phyloP scores from a whole-genome alignment of 1,284 basidiomycete genomes.

The Ceratobasidium sp. region DNA sequence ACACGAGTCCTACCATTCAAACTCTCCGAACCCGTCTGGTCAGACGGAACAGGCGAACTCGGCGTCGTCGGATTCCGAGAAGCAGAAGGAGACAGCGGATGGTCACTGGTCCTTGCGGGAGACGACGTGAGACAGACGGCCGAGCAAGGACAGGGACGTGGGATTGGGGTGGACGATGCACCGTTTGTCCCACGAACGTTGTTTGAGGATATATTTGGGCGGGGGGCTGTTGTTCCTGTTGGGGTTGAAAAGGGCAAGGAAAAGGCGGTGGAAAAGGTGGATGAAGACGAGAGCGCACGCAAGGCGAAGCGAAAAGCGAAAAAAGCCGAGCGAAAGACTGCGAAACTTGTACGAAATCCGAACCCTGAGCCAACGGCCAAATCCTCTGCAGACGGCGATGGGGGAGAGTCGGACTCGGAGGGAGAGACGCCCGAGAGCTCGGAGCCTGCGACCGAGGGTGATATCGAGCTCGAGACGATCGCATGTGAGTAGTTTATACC shows the following conservation, averaged over 20 bases:
- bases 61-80: conserved; percentile 69
- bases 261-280: conserved; percentile 50
- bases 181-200: conserved; percentile 67
- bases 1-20: conserved; percentile 70
- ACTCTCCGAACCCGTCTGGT: conserved; percentile 65
- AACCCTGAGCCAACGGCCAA: background rate
- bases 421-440: conserved; percentile 42
- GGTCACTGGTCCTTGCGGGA: conserved; percentile 74
- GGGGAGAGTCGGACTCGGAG: conserved; percentile 34
- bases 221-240: conserved; percentile 65
- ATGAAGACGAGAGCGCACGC: conserved; percentile 52
- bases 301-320: conserved; percentile 51
- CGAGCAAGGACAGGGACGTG: conserved; percentile 52
- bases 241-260: conserved; percentile 2
- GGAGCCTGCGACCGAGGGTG: conserved; percentile 43
- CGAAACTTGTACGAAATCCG: background rate
- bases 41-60: conserved; percentile 37
- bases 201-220: conserved; percentile 89
- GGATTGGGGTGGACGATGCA: conserved; percentile 59
- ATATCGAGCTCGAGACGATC: conserved; percentile 33
- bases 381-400: conserved; percentile 10
- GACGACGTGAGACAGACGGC: conserved; percentile 60
- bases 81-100: conserved; percentile 52
- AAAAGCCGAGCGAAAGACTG: conserved; percentile 53
- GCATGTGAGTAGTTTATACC: conserved; percentile 22